These are phyloP conservation scores for Aureobasidium pullulans DNA, from an alignment of 2,329 filamentous ascomycete species.

Conservation along the genomic window DNA sequence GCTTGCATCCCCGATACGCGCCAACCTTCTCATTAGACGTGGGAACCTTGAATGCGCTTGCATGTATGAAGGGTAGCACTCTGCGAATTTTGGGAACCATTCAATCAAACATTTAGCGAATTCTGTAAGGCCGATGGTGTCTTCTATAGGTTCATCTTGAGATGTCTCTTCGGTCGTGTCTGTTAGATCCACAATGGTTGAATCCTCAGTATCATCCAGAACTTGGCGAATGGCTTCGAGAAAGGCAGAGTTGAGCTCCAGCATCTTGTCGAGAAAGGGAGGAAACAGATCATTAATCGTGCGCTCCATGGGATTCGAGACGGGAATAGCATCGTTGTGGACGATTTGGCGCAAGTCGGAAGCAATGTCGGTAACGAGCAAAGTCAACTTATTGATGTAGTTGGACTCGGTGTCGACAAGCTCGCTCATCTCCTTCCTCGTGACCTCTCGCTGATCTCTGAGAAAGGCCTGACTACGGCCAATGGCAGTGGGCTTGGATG, in stretches of 20 bases:
- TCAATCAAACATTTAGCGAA: slow-evolving; percentile 77
- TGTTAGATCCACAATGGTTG: slow-evolving; percentile 70
- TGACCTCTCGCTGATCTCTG: slow-evolving; percentile 71
- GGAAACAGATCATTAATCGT: slow-evolving; percentile 62
- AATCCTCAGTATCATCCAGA: slow-evolving; percentile 76
- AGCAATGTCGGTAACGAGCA: slow-evolving; percentile 73
- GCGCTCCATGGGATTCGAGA: slow-evolving; percentile 38
- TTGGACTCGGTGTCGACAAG: slow-evolving; percentile 88
- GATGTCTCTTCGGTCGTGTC: slow-evolving; percentile 35
- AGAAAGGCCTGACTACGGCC: slow-evolving; percentile 72
- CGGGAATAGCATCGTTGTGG: slow-evolving; percentile 11
- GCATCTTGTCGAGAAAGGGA: slow-evolving; percentile 67
- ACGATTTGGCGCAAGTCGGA: slow-evolving; percentile 70
- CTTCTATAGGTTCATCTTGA: slow-evolving; percentile 34
- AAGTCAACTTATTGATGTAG: slow-evolving; percentile 82
- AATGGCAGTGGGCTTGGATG: slow-evolving; percentile 75
- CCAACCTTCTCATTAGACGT: slow-evolving; percentile 67
- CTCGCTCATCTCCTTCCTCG: slow-evolving; percentile 84
- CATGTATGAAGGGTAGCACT: slow-evolving; percentile 91
- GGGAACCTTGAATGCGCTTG: slow-evolving; percentile 82
- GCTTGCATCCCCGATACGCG: slow-evolving; percentile 69
- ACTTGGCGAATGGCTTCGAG: slow-evolving; percentile 66
- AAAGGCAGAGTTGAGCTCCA: slow-evolving; percentile 75
- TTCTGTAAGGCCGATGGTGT: slow-evolving; percentile 63
- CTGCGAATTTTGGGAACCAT: slow-evolving; percentile 88